Percentiles rank a stretch among this genome's conserved stretches.
phyloP scores from a whole-genome alignment of 2,329 filamentous ascomycete species.

The Penicillium nordicum region DNA sequence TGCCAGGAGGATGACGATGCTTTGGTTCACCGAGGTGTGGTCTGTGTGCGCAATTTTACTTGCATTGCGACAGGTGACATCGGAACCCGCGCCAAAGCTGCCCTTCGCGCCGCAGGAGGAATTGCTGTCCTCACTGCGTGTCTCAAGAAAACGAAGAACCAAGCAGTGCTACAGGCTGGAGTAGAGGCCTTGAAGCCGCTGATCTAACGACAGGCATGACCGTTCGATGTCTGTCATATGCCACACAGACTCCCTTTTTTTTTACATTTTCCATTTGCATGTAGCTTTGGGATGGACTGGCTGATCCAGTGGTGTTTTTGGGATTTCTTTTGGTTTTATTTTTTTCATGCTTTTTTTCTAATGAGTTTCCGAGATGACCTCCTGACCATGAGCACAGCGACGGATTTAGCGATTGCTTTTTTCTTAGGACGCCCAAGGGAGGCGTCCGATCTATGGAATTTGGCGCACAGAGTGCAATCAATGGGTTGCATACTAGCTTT shows the following conservation, averaged over 20 bases:
- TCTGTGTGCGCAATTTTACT: slow-evolving; percentile 71
- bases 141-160: slow-evolving; percentile 64
- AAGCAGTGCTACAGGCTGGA: slow-evolving; percentile 67
- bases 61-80: slow-evolving; percentile 60
- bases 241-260: not conserved
- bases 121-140: slow-evolving; percentile 66
- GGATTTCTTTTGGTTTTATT: not conserved
- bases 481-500: not conserved
- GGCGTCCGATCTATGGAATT: not conserved
- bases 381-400: slow-evolving; percentile 18
- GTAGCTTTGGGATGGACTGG: slow-evolving; percentile 5
- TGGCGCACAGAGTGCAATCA: not conserved
- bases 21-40: slow-evolving; percentile 64
- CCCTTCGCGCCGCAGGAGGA: slow-evolving; percentile 60
- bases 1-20: slow-evolving; percentile 64
- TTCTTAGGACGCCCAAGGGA: not conserved
- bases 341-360: not conserved
- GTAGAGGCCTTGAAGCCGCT: slow-evolving; percentile 70
- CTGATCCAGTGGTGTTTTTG: slow-evolving; percentile 2
- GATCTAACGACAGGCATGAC: slow-evolving; percentile 39
- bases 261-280: slow-evolving; percentile 14
- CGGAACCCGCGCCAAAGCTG: slow-evolving; percentile 59
- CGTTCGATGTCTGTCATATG: not conserved
- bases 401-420: slow-evolving; percentile 19
- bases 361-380: slow-evolving; percentile 8